phyloP scores from a whole-genome alignment of 257 asterid species.

The Coffea eugenioides region DNA sequence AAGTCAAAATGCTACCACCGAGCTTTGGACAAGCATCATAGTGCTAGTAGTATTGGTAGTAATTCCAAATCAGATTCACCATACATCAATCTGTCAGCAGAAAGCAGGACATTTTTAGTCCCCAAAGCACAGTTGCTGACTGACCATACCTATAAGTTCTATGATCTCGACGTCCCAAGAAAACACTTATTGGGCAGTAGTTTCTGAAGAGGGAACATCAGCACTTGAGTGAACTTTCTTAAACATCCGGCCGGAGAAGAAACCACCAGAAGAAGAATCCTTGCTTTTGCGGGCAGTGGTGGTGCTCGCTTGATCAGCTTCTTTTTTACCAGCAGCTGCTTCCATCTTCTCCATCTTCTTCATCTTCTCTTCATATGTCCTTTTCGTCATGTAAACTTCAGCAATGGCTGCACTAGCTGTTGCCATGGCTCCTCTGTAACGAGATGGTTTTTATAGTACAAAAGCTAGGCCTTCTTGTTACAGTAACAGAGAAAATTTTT shows the following conservation, averaged over 20 bases:
- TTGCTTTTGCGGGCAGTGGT: neutral
- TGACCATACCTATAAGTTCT: no score
- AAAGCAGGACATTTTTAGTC: no score
- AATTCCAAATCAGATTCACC: no score
- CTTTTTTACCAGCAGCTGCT: conserved; percentile 4
- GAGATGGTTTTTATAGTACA: neutral
- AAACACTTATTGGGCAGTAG: no score
- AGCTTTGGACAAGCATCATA: no score
- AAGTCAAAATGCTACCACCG: no score
- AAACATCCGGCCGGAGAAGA: conserved; percentile 13
- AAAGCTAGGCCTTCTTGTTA: neutral
- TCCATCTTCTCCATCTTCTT: conserved; percentile 15
- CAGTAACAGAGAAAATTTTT: no score
- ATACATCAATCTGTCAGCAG: no score
- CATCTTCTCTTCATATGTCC: conserved; percentile 26
- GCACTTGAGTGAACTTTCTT: conserved; percentile 18
- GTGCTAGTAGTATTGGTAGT: no score
- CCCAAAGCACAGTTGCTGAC: no score
- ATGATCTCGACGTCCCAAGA: no score
- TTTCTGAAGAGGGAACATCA: neutral
- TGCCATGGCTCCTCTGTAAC: neutral
- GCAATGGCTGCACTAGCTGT: conserved; percentile 27
- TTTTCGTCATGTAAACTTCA: conserved; percentile 31
- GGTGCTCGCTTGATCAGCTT: neutral
- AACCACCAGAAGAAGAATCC: neutral